A percentile compares a stretch with the other conserved stretches of the same genome.
Conservation (phyloP, 1,284 basidiomycete genomes). For the Vanrija sp. region DNA sequence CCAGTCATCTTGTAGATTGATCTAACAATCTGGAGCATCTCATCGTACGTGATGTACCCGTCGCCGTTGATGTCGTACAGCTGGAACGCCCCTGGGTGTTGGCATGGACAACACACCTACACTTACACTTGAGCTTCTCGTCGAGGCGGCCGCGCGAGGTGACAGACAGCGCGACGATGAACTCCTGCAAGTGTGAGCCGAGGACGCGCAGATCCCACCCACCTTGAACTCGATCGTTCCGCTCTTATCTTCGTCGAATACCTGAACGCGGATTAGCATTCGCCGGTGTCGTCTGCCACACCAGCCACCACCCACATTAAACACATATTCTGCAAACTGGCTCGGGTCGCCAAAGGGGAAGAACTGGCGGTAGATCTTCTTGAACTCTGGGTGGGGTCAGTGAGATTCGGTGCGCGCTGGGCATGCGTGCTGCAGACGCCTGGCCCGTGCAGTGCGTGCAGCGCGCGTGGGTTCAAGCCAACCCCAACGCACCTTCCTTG, state of each 20-base stretch:
- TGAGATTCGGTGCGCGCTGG: background rate
- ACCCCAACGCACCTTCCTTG: constrained; percentile 58
- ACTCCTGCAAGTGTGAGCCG: constrained; percentile 57
- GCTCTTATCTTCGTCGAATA: constrained; percentile 93
- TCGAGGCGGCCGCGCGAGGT: constrained; percentile 91
- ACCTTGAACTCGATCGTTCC: constrained; percentile 91
- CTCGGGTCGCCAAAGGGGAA: constrained; percentile 98
- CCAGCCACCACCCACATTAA: constrained; percentile 57
- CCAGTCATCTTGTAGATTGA: constrained; percentile 99
- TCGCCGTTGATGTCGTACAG: constrained; percentile 98
- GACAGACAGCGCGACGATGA: constrained; percentile 94
- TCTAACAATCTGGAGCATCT: constrained; percentile 95
- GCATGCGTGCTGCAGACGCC: background rate
- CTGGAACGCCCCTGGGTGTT: constrained; percentile 88
- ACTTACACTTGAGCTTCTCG: constrained; percentile 96
- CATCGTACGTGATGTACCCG: constrained; percentile 93
- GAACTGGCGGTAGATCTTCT: constrained; percentile 99
- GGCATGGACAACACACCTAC: background rate
- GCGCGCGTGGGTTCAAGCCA: background rate
- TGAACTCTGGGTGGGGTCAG: constrained; percentile 62
- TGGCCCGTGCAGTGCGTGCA: background rate
- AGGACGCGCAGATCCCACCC: background rate
- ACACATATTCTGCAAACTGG: constrained; percentile 98
- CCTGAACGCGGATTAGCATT: constrained; percentile 38
- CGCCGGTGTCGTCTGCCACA: background rate